phyloP scores from a whole-genome alignment of 1,284 basidiomycete species.

The Boletus holoroseus region DNA sequence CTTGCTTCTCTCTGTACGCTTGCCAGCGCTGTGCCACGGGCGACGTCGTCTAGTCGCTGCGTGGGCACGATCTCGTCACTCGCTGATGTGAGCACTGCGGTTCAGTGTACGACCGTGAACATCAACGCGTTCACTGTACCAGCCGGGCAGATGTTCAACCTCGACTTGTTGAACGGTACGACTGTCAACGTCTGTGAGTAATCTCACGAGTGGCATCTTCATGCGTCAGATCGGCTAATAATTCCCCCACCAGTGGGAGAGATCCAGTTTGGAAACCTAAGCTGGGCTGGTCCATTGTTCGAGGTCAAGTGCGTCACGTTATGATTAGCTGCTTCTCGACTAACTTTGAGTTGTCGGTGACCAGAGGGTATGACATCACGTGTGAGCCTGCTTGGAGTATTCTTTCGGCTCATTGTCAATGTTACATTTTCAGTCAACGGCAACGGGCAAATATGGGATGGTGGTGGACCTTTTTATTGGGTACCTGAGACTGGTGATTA shows the following conservation, averaged over 20 bases:
- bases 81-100: constrained; percentile 30
- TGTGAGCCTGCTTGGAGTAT: constrained; percentile 30
- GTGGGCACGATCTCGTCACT: constrained; percentile 35
- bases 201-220: not conserved
- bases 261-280: constrained; percentile 38
- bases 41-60: constrained; percentile 20
- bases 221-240: not conserved
- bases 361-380: constrained; percentile 36
- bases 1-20: constrained; percentile 1
- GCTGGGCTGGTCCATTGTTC: constrained; percentile 43
- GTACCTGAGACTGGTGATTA: constrained; percentile 20
- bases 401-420: not conserved
- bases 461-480: constrained; percentile 42
- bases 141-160: constrained; percentile 38
- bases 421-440: constrained; percentile 39
- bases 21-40: constrained; percentile 1
- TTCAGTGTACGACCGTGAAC: constrained; percentile 35
- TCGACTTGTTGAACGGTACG: constrained; percentile 37
- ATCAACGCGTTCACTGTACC: constrained; percentile 41
- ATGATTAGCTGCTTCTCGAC: not conserved
- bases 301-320: constrained; percentile 21
- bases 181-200: constrained; percentile 39
- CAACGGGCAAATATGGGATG: constrained; percentile 43
- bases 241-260: constrained; percentile 37
- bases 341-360: not conserved